Evolutionary conservation across 257 asterid genomes (phyloP), one percentile per base, ranked within the genome.

Genomic region (Petunia secreta): DNA sequence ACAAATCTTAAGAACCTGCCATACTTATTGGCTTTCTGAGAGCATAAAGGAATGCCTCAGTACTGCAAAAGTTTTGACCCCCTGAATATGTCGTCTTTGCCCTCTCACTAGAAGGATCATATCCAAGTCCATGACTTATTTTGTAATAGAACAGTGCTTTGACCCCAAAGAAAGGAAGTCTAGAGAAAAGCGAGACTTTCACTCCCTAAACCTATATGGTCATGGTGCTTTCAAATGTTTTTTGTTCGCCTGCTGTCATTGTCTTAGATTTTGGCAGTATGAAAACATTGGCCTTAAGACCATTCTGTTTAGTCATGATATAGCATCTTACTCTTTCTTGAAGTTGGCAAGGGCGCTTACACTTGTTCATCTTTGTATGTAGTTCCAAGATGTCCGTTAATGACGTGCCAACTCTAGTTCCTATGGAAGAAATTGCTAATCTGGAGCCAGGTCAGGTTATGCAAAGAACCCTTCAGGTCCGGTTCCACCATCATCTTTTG

Each of bases 401-500:
- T 83, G 91, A 90, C 78, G 90, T 85, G 79, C 84, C 88, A 59
- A 85, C 88, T 71, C 81, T 91, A 52, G 86, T 89, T 82, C 92
- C 92, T 62, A 89, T 94, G 95, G 97, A 93, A 69, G 96, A 91
- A 85, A 91, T 94, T 81, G 79, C 65, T 77, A 73, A 63, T 75
- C 94, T 96, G 71, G 89, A 85, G 57, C 98, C 93, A 83, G 93
- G 91, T 83, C 90, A 89, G 84, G 86, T 92, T 74, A 75, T 78
- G 76, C 82, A 79, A 78, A 88, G 88, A 85, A 76, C 79, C 52
- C 89, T 96, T 87, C 94, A 96, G 83, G 97, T 91, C 83, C 96
- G 81, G 54, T 96, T 96, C 84, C 93, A 87, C 81, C 98, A 94
- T 86, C 99, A 96, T 88, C 92, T 94, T 73, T 88, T 96, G 88